These are phyloP conservation scores for Cordyceps militaris DNA, from an alignment of 2,329 filamentous ascomycete genomes.

Conservation along the genomic window DNA sequence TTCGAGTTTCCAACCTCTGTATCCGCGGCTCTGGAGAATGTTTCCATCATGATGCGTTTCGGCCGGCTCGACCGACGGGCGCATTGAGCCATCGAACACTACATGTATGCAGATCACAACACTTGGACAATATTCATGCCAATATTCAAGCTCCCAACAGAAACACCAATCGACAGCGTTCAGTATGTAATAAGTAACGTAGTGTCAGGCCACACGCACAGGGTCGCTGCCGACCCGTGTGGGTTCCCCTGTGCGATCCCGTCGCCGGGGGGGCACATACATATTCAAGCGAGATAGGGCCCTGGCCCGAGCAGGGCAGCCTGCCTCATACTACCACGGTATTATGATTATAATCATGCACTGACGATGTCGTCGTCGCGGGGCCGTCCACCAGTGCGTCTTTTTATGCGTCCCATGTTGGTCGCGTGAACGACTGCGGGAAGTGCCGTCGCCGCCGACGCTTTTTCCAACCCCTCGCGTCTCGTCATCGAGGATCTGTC, in stretches of 20 bases:
- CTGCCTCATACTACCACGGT: background rate
- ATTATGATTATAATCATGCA: conserved; percentile 4
- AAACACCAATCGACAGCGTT: background rate
- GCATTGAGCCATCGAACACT: background rate
- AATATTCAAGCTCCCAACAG: background rate
- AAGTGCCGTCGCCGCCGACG: background rate
- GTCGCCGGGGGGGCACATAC: no score
- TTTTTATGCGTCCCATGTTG: conserved; percentile 3
- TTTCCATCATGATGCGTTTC: background rate
- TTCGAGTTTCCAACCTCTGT: background rate
- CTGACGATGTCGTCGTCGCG: background rate
- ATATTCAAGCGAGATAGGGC: background rate
- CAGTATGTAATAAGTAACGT: background rate
- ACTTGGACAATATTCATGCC: background rate
- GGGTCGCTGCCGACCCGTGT: background rate
- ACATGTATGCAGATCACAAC: background rate
- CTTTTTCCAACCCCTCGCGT: background rate
- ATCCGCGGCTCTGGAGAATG: background rate
- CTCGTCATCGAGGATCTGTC: background rate
- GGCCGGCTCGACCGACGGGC: background rate
- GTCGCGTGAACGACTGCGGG: background rate
- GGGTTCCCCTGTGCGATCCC: background rate
- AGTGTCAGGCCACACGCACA: background rate
- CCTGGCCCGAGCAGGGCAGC: background rate
- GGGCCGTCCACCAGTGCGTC: background rate